Conservation (phyloP, 306 rosid genomes). For the Trifolium repens region DNA sequence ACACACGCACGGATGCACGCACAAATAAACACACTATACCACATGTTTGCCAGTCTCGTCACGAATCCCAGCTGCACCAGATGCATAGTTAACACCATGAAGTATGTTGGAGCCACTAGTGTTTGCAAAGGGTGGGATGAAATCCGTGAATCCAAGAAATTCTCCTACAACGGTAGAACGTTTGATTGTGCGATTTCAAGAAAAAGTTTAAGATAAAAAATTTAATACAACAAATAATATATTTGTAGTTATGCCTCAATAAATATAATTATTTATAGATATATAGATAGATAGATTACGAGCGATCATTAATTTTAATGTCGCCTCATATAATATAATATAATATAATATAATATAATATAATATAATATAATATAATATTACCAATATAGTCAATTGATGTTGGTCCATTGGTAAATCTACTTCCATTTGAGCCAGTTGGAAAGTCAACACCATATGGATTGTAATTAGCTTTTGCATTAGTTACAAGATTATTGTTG, state of each 20-base stretch:
- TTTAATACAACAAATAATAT: no score
- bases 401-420: constrained; percentile 58
- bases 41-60: neutral
- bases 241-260: no score
- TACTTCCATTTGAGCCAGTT: constrained; percentile 46
- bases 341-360: no score
- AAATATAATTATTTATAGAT: no score
- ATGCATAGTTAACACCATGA: constrained; percentile 51
- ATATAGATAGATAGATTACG: neutral
- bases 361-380: neutral
- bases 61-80: constrained; percentile 44
- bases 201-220: no score
- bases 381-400: neutral
- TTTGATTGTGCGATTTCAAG: neutral
- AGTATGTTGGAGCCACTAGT: constrained; percentile 18
- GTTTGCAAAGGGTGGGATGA: constrained; percentile 43
- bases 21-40: neutral
- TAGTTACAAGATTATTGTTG: constrained; percentile 48
- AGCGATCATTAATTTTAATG: neutral
- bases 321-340: neutral
- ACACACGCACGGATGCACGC: no score
- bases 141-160: constrained; percentile 26
- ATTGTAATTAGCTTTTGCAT: constrained; percentile 40
- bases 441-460: constrained; percentile 72
- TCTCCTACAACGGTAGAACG: constrained; percentile 5